Percentiles rank a stretch among this genome's conserved stretches.
These are phyloP conservation scores for Pythium brachiatum DNA, from an alignment of 352 stramenopile genomes.

Conservation along the genomic window DNA sequence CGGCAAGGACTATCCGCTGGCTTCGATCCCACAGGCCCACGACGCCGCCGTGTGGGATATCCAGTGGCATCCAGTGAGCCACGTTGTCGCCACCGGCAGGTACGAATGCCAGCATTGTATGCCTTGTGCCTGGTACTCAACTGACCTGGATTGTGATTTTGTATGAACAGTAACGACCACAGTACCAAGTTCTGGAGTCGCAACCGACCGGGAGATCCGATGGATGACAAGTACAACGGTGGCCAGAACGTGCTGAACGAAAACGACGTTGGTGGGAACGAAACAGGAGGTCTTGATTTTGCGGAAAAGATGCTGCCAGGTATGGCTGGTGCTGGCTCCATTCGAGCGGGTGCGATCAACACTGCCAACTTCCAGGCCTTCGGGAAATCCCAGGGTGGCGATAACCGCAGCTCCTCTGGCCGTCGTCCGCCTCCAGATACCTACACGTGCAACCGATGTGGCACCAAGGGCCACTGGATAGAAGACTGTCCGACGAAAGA, in stretches of 20 bases:
- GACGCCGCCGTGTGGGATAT: constrained; percentile 98
- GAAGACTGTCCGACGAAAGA: constrained; percentile 86
- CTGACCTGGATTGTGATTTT: constrained; percentile 7
- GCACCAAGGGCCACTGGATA: constrained; percentile 86
- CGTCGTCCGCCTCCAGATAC: constrained; percentile 72
- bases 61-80: constrained; percentile 96
- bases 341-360: constrained; percentile 70
- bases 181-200: constrained; percentile 98
- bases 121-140: background rate
- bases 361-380: constrained; percentile 72
- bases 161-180: constrained; percentile 88
- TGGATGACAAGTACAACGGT: constrained; percentile 90
- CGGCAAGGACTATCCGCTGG: constrained; percentile 81
- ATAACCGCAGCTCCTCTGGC: constrained; percentile 18
- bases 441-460: constrained; percentile 87
- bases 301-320: constrained; percentile 58
- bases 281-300: constrained; percentile 24
- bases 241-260: constrained; percentile 71
- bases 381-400: constrained; percentile 27
- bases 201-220: constrained; percentile 90
- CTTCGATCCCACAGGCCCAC: constrained; percentile 90
- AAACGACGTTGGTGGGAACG: constrained; percentile 43
- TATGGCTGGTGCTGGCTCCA: constrained; percentile 56
- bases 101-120: constrained; percentile 19
- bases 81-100: constrained; percentile 94